These are phyloP conservation scores for Rhodotorula toruloides DNA, from an alignment of 768 basidiomycete species.

Conservation along the genomic window DNA sequence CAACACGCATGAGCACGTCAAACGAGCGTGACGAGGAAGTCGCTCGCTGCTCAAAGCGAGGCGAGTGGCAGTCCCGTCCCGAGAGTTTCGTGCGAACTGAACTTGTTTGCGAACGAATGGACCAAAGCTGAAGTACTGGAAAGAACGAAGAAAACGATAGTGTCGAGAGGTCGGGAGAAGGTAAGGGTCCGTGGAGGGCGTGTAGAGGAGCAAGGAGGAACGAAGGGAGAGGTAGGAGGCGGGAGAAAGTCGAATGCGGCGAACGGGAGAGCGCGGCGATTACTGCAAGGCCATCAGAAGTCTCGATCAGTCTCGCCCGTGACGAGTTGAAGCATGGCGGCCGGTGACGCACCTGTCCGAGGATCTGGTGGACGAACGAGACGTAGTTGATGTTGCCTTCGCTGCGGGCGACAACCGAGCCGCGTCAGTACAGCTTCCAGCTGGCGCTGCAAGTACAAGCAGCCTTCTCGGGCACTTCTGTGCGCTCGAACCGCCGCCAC, in stretches of 20 bases:
- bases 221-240: background rate
- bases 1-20: too few species aligned
- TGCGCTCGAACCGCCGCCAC: too few species aligned
- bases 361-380: slow-evolving; percentile 88
- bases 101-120: background rate
- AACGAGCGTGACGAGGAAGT: too few species aligned
- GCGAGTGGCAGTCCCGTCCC: too few species aligned
- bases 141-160: background rate
- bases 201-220: background rate
- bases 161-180: too few species aligned
- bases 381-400: slow-evolving; percentile 98
- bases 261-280: background rate
- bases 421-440: too few species aligned
- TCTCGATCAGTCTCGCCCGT: background rate
- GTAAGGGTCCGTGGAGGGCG: background rate
- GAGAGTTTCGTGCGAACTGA: too few species aligned
- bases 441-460: too few species aligned
- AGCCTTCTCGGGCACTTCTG: too few species aligned
- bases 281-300: background rate
- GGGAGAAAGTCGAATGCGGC: background rate
- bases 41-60: too few species aligned
- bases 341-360: slow-evolving; percentile 57
- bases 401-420: slow-evolving; percentile 50
- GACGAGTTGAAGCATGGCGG: slow-evolving; percentile 44
- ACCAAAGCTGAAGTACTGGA: too few species aligned